Evolutionary conservation across 352 stramenopile species (phyloP), one percentile per base, ranked within the genome.

Genomic region (Elongisporangium prolatum): DNA sequence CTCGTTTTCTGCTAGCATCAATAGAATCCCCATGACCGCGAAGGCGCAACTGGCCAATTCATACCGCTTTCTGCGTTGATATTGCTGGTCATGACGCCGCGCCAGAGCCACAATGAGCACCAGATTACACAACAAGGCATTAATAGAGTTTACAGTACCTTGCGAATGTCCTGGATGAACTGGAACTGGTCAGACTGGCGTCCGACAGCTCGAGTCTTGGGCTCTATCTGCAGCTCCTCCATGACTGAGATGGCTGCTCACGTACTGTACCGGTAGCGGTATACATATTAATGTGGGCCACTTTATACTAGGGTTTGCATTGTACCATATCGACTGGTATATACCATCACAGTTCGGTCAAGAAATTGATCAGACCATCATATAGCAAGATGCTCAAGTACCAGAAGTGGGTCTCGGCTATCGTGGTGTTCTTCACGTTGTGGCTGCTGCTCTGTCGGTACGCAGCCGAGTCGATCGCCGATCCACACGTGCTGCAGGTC

Each of bases 1-100:
- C 47, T 91, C 78, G 56, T 89, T 91, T 56, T 88, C 70, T n/a
- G 59, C 67, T 4, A 91, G 72, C 82, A 91, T 91, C 24, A 91
- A 48, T 17, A 80, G 37, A 10, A 91, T 61, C 9, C 82, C 82
- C 1, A 77, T 17, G 0, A 87, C 61, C 16, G 60, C 81, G 1
- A 85, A 28, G 11, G 64, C 60, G 20, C 78, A 89, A 0, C 75
- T 70, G n/a, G 55, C 50, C n/a, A 86, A 63, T 47, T 89, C 79
- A 63, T 72, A 86, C 9, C 62, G 71, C 2, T 72, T 68, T 18
- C 81, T 71, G 3, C 62, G 61, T 8, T 56, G 65, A 22, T 86
- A 89, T 67, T 85, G 74, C 75, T 88, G 60, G 11, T 44, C 48
- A 61, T 34, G 56, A 25, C n/a, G 51, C 37, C 54, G 21, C 10